A percentile compares a stretch with the other conserved stretches of the same genome.
Evolutionary conservation across 768 basidiomycete species (phyloP).

Genomic region (Boletales sp.): DNA sequence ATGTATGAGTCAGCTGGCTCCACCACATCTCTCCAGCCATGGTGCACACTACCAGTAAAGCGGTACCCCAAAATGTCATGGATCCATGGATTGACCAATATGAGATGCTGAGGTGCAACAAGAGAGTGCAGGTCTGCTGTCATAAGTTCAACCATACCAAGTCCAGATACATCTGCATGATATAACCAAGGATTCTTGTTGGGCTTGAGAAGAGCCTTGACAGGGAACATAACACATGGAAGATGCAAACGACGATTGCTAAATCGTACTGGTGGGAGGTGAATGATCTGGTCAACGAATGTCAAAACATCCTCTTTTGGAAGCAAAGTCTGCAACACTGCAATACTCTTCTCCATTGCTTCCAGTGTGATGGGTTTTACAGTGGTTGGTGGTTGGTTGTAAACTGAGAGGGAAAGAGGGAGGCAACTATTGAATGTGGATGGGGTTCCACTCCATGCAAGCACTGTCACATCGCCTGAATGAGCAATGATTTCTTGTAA

Average conservation of each 20-base stretch:
- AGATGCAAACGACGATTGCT: not conserved
- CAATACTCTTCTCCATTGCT: not conserved
- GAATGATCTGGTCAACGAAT: not conserved
- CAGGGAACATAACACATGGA: constrained; percentile 5
- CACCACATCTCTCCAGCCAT: not conserved
- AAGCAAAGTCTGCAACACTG: not conserved
- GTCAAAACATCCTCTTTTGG: not conserved
- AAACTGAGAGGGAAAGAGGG: not conserved
- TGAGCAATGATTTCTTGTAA: not conserved
- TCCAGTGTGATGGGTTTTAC: not conserved
- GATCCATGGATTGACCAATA: constrained; percentile 14
- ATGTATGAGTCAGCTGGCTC: not conserved
- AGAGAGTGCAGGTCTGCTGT: constrained; percentile 1
- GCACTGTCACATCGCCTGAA: not conserved
- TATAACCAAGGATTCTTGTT: not conserved
- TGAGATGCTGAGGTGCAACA: not conserved
- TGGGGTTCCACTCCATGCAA: not conserved
- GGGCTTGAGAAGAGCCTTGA: not conserved
- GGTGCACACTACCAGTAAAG: no score
- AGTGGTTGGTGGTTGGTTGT: not conserved
- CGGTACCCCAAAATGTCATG: not conserved
- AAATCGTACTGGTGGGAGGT: not conserved
- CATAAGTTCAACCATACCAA: constrained; percentile 1
- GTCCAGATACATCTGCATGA: not conserved
- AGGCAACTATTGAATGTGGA: constrained; percentile 1